Evolutionary conservation across 495 filamentous ascomycete genomes (phyloP).

Genomic region (Penicillium coffeae): DNA sequence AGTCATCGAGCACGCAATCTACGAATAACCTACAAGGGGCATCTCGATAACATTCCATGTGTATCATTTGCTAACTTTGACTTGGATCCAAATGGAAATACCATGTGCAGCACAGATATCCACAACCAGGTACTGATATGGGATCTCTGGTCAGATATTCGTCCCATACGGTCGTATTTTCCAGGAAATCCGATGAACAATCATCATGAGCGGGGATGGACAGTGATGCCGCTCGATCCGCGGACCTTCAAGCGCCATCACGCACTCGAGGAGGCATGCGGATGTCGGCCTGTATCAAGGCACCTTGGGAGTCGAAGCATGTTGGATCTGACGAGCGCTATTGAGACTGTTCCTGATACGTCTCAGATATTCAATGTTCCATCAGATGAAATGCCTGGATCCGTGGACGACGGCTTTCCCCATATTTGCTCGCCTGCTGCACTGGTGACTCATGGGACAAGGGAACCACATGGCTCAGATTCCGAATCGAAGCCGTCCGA

Average conservation of each 20-base stretch:
- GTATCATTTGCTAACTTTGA: slow-evolving; percentile 68
- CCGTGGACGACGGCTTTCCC: slow-evolving; percentile 6
- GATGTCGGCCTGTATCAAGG: slow-evolving; percentile 30
- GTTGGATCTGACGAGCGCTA: slow-evolving; percentile 29
- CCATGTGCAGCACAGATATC: slow-evolving; percentile 75
- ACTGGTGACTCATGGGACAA: no score
- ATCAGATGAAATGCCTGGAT: not conserved
- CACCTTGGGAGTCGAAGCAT: slow-evolving; percentile 16
- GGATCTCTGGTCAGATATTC: slow-evolving; percentile 54
- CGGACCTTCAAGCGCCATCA: slow-evolving; percentile 37
- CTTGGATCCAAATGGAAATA: slow-evolving; percentile 58
- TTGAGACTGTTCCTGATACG: slow-evolving; percentile 20
- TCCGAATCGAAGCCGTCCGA: no score
- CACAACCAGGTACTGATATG: slow-evolving; percentile 60
- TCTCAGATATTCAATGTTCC: slow-evolving; percentile 15
- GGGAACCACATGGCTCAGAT: no score
- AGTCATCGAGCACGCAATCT: slow-evolving; percentile 37
- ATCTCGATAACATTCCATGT: slow-evolving; percentile 68
- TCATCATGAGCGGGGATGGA: slow-evolving; percentile 39
- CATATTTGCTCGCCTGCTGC: slow-evolving; percentile 34
- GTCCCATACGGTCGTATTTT: slow-evolving; percentile 25
- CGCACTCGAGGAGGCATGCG: slow-evolving; percentile 39
- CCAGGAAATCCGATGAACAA: slow-evolving; percentile 21
- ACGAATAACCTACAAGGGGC: slow-evolving; percentile 41
- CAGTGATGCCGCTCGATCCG: slow-evolving; percentile 49